Evolutionary conservation across 768 basidiomycete genomes (phyloP).

Genomic region (Heimioporus sp.): DNA sequence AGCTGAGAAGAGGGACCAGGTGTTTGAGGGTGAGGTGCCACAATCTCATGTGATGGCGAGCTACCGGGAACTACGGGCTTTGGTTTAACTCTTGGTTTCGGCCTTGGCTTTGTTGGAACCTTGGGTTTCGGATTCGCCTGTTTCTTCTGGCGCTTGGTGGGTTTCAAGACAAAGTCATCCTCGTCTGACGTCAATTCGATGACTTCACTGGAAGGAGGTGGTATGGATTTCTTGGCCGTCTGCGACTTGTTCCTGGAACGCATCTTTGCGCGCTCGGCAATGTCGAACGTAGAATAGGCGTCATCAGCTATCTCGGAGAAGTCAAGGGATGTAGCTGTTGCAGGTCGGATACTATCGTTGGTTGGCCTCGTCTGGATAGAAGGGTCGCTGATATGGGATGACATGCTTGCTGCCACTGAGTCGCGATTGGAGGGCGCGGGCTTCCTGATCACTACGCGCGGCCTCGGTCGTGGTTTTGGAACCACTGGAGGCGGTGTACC

Average conservation of each 20-base stretch:
- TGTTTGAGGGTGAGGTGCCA: constrained; percentile 24
- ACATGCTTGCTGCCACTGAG: constrained; percentile 1
- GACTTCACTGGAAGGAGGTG: constrained; percentile 25
- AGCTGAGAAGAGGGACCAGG: constrained; percentile 32
- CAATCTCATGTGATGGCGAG: constrained; percentile 14
- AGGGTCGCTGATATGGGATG: constrained; percentile 22
- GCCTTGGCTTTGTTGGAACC: constrained; percentile 20
- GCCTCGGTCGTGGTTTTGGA: constrained; percentile 30
- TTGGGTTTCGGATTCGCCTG: constrained; percentile 31
- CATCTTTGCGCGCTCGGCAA: constrained; percentile 60
- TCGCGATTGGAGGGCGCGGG: background rate
- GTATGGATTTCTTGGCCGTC: constrained; percentile 12
- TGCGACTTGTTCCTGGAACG: constrained; percentile 41
- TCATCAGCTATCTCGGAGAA: constrained; percentile 15
- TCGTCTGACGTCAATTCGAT: constrained; percentile 48
- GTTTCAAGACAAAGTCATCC: constrained; percentile 36
- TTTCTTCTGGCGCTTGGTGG: constrained; percentile 30
- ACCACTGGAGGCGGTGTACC: background rate
- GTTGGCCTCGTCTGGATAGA: constrained; percentile 10
- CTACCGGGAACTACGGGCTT: constrained; percentile 11
- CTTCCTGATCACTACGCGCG: constrained; percentile 27
- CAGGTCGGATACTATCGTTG: constrained; percentile 21
- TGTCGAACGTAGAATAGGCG: constrained; percentile 31
- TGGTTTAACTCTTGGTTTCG: constrained; percentile 25
- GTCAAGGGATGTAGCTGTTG: constrained; percentile 7